Evolutionary conservation across 2,329 filamentous ascomycete genomes (phyloP), one percentile per base, ranked within the genome.

Genomic region (Lecanicillium sp.): DNA sequence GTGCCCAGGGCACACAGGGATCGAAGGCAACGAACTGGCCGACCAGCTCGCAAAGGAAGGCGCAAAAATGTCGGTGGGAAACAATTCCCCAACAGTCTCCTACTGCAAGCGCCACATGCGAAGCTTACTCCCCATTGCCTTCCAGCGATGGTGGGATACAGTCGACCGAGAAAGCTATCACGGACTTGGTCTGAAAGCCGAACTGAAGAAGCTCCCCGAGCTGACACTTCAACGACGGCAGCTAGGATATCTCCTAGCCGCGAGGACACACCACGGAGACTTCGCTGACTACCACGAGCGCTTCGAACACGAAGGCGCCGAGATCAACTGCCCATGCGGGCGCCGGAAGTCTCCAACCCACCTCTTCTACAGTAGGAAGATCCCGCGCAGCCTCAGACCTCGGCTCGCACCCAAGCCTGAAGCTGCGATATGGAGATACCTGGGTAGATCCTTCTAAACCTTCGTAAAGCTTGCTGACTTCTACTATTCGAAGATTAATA

Each of bases 191-290:
- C 12, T 49, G 2, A 43, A 49, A 27, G 27, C 23, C 7, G 27
- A 35, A 24, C 19, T 43, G 11, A 49, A 41, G 19, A 26, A 17
- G 11, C 23, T 14, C 12, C 36, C 36, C 6, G 24, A 41, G 36
- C 36, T 48, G 5, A 30, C 23, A 8, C 33, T 49, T 17, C 26
- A 24, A 24, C 20, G 47, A 36, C 40, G 30, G 33, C 21, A 29
- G 23, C 47, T 49, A 29, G 30, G 33, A 12, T 26, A 44, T 21
- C 33, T 49, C n/a, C 40, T 49, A 21, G 47, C 40, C 19, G 24
- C 35, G 37, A 37, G 29, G 41, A 44, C 26, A 21, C 21, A 45
- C 44, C 41, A 51, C 35, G 44, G 49, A 38, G 49, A 51, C 44
- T 51, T 37, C 15, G 15, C 33, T 12, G 33, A 44, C 2, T 49